These are phyloP conservation scores for Nothopassalora personata DNA, from an alignment of 2,329 filamentous ascomycete genomes.

Conservation along the genomic window DNA sequence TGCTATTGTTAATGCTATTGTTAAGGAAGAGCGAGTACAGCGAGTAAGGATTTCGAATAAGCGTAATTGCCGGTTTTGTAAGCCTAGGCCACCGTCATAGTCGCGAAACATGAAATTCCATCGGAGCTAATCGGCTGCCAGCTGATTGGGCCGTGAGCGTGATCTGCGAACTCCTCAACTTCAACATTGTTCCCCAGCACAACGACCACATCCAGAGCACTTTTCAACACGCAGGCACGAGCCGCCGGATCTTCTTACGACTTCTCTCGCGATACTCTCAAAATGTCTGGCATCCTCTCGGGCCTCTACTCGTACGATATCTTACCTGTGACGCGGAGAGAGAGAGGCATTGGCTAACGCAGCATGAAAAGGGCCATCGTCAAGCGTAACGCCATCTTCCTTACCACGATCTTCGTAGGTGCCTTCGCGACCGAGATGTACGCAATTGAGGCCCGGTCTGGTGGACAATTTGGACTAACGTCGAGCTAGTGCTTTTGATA, in stretches of 20 bases:
- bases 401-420: conserved; percentile 75
- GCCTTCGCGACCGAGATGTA: conserved; percentile 96
- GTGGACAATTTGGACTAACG: conserved; percentile 13
- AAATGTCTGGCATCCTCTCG: conserved; percentile 56
- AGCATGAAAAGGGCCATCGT: conserved; percentile 64
- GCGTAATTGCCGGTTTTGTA: too few species aligned
- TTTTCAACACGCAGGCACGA: background rate
- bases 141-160: background rate
- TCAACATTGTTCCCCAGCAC: background rate
- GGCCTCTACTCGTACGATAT: conserved; percentile 43
- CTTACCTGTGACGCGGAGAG: too few species aligned
- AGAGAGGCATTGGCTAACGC: conserved; percentile 5
- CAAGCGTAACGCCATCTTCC: conserved; percentile 81
- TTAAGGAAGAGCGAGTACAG: too few species aligned
- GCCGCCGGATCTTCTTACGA: background rate
- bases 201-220: background rate
- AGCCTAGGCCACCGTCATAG: too few species aligned
- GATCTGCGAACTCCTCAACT: conserved; percentile 1
- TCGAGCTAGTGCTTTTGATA: conserved; percentile 69
- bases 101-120: background rate
- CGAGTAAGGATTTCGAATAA: too few species aligned
- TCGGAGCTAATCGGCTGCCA: background rate
- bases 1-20: too few species aligned
- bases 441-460: conserved; percentile 20
- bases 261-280: conserved; percentile 18